Evolutionary conservation across 768 basidiomycete genomes (phyloP).

Genomic region (Kwoniella sp.): DNA sequence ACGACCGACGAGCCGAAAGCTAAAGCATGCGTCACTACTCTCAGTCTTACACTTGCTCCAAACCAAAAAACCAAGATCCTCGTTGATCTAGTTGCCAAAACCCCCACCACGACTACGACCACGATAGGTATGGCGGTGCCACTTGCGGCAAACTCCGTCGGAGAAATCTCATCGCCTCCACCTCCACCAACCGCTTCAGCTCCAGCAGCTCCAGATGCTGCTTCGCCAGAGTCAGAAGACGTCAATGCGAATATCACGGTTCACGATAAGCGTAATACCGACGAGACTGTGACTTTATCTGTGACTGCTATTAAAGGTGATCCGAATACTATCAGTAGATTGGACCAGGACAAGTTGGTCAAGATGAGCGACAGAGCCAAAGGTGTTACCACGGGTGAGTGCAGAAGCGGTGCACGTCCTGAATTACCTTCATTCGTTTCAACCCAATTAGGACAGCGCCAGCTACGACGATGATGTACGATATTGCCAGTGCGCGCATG

Average conservation of each 20-base stretch:
- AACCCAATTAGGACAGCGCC: no score
- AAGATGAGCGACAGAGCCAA: constrained; percentile 16
- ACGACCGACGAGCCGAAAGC: neutral
- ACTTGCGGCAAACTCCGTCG: constrained; percentile 14
- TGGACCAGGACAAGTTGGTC: constrained; percentile 1
- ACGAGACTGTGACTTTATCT: constrained; percentile 34
- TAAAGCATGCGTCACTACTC: constrained; percentile 6
- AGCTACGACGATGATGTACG: no score
- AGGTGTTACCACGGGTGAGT: constrained; percentile 18
- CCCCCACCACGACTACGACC: neutral
- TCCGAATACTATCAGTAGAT: constrained; percentile 2
- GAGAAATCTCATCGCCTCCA: constrained; percentile 13
- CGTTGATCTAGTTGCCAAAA: constrained; percentile 31
- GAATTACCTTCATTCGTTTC: no score
- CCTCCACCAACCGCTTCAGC: neutral
- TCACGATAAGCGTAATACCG: constrained; percentile 48
- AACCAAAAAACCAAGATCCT: constrained; percentile 45
- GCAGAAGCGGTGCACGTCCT: no score
- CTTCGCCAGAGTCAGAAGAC: constrained; percentile 7
- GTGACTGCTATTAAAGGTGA: constrained; percentile 23
- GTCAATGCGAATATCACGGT: constrained; percentile 32
- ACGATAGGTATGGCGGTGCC: neutral
- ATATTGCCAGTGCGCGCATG: no score
- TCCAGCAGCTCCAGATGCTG: neutral
- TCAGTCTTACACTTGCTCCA: constrained; percentile 39